A percentile compares a stretch with the other conserved stretches of the same genome.
These are phyloP conservation scores for Geotrichum ghanense DNA, from an alignment of 805 yeast species.

Conservation along the genomic window DNA sequence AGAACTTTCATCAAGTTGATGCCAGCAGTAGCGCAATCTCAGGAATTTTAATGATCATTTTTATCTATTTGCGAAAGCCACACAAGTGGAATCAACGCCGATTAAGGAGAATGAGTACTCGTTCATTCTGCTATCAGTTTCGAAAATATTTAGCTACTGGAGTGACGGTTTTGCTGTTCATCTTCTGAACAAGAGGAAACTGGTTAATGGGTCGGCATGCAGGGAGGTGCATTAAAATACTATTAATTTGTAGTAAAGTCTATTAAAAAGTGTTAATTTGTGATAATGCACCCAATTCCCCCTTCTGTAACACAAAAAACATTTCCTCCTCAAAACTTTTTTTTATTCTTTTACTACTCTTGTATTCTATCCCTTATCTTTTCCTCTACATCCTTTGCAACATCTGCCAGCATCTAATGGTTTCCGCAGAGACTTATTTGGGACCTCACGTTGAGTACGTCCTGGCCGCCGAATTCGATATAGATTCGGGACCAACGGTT, in stretches of 20 bases:
- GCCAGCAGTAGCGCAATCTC: too few species aligned
- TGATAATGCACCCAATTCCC: background rate
- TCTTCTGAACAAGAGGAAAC: too few species aligned
- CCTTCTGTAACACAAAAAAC: background rate
- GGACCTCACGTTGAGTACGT: slow-evolving; percentile 39
- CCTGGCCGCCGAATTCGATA: slow-evolving; percentile 69
- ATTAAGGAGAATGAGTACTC: too few species aligned
- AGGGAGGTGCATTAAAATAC: background rate
- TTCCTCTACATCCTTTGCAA: background rate
- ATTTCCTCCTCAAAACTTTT: background rate
- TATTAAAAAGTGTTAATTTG: background rate
- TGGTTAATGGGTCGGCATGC: background rate
- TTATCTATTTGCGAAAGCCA: too few species aligned
- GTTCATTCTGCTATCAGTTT: too few species aligned
- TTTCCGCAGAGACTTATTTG: background rate
- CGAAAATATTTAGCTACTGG: too few species aligned
- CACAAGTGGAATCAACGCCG: too few species aligned
- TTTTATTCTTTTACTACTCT: background rate
- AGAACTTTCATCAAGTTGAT: too few species aligned
- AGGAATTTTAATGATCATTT: too few species aligned
- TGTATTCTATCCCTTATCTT: background rate
- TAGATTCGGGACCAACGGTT: slow-evolving; percentile 59
- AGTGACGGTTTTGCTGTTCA: too few species aligned
- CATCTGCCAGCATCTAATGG: background rate
- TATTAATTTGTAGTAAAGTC: background rate